Base-by-base conservation (phyloP, 1,139 yeast genomes). In the Yamadazyma triangularis region DNA sequence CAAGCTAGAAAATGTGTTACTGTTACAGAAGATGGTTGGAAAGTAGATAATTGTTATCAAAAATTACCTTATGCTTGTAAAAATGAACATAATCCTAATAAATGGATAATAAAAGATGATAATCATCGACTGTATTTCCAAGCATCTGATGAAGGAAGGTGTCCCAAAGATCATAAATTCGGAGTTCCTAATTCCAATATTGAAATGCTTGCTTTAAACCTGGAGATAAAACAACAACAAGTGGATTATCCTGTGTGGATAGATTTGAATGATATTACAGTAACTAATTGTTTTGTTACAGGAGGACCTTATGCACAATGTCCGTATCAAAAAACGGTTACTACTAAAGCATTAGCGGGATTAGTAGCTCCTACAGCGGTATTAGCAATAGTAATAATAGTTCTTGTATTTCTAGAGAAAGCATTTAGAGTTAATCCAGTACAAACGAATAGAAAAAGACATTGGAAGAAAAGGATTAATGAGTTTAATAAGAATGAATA, bases 271-370 rank as follows among this genome's bases (percentile, higher is more conserved):
- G 87, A 91, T 19, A 68, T 91, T 12, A 73, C 87, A 0, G 77
- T 79, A 4, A 57, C 71, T 12, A 72, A 77, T 33, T 89, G 98
- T 51, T 89, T 93, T 88, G 89, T 88, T 2, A 58, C 77, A 1
- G 96, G 95, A 2, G 95, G 96, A 0, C 78, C 89, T 0, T 70
- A 74, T 38, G 81, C 93, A 0, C 56, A 60, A 21, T 89, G 98
- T 52, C 95, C 96, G 0, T 89, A 88, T 50, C 76, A 74, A 35
- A 62, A 59, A 31, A 69, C 71, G 1, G 66, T 77, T 14, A 64
- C 79, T 9, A 64, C 64, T 24, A 64, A 77, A 30, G 75, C 74
- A 34, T 79, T 85, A 39, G 76, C 77, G 0, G 65, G 72, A 18
- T 70, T 81, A 68, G 60, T 88, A 23, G 73, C 85, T 0, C 88